These are phyloP conservation scores for Pharus latifolius DNA, from an alignment of 176 grass and related monocot genomes.

Conservation along the genomic window DNA sequence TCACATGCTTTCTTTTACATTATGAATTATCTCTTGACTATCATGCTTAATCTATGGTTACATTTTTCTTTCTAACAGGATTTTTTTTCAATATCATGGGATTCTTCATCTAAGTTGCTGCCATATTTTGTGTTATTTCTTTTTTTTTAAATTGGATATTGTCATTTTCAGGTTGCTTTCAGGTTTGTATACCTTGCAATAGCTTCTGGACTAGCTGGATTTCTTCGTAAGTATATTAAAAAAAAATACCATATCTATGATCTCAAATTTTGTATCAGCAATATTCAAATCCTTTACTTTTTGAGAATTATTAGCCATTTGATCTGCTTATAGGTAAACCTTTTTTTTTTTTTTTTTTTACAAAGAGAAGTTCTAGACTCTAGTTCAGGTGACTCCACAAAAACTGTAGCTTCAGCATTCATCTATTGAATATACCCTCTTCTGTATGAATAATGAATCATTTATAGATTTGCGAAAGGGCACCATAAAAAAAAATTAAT, in stretches of 20 bases:
- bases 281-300: not conserved
- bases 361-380: not conserved
- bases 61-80: not conserved
- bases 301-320: not conserved
- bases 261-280: not conserved
- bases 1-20: not conserved
- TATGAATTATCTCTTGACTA: not conserved
- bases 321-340: not conserved
- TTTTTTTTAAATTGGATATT: not conserved
- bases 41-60: not conserved
- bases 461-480: not conserved
- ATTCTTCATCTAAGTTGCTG: not conserved
- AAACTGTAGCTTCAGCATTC: not conserved
- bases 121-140: not conserved
- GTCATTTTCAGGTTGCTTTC: conserved; percentile 41
- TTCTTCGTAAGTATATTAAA: conserved; percentile 74
- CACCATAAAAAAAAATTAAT: not conserved
- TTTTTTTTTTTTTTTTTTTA: not conserved
- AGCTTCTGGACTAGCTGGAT: conserved; percentile 32
- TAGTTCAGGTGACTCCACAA: not conserved
- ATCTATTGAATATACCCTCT: not conserved
- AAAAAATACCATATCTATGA: not conserved
- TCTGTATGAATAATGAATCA: not conserved
- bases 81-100: not conserved
- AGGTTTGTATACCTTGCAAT: conserved; percentile 56